Conservation (phyloP, 345 rosid genomes). For the Bruguiera parviflora region DNA sequence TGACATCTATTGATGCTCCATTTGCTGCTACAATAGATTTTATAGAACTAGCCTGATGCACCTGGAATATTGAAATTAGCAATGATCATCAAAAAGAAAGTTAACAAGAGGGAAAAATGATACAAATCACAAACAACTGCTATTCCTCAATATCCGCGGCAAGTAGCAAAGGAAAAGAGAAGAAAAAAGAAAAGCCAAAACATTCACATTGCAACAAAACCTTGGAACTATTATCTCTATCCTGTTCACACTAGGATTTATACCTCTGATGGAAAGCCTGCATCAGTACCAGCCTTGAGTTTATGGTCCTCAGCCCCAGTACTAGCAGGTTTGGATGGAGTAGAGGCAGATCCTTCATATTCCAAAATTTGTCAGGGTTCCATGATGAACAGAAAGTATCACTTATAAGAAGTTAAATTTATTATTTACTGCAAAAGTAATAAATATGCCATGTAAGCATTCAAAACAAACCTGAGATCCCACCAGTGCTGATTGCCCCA, state of each 20-base stretch:
- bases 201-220: not conserved
- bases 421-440: too few species aligned
- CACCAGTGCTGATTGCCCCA: conserved; percentile 34
- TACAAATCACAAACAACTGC: not conserved
- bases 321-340: conserved; percentile 35
- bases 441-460: not conserved
- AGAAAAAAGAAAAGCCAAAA: not conserved
- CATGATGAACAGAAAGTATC: conserved; percentile 11
- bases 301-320: conserved; percentile 33
- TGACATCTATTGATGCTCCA: conserved; percentile 29
- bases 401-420: not conserved
- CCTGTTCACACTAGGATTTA: conserved; percentile 2
- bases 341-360: conserved; percentile 43
- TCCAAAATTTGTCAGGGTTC: conserved; percentile 12
- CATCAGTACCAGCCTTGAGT: conserved; percentile 34
- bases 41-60: conserved; percentile 43
- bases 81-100: not conserved
- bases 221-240: not conserved
- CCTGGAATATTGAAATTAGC: not conserved
- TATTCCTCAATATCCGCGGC: not conserved
- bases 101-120: not conserved
- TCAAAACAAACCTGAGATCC: conserved; percentile 42
- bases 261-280: conserved; percentile 52
- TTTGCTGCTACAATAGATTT: conserved; percentile 26
- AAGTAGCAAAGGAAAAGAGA: not conserved